These are phyloP conservation scores for Takashimella koratensis DNA, from an alignment of 1,284 basidiomycete species.

Conservation along the genomic window DNA sequence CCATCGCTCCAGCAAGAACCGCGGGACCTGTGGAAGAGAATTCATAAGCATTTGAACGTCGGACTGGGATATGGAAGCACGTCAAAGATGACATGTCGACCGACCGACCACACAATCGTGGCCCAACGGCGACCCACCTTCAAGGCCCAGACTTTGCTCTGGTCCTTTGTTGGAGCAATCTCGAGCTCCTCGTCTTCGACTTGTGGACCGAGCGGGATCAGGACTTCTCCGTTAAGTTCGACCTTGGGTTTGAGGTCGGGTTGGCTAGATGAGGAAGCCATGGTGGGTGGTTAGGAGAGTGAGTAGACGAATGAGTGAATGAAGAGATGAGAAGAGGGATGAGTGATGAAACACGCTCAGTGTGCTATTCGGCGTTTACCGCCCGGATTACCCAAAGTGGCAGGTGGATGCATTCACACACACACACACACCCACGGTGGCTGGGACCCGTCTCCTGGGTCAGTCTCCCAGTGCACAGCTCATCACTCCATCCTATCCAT, in stretches of 20 bases:
- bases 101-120: background rate
- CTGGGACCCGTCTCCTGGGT: too few species aligned
- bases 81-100: too few species aligned
- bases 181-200: slow-evolving; percentile 35
- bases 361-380: too few species aligned
- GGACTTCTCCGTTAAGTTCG: slow-evolving; percentile 12
- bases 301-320: background rate
- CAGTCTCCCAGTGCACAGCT: too few species aligned
- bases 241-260: slow-evolving; percentile 11
- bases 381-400: background rate
- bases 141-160: slow-evolving; percentile 40
- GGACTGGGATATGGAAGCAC: too few species aligned
- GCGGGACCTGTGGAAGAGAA: slow-evolving; percentile 50
- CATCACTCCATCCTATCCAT: background rate
- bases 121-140: slow-evolving; percentile 19
- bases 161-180: slow-evolving; percentile 17
- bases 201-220: slow-evolving; percentile 8
- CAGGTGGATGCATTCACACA: too few species aligned
- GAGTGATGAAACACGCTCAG: too few species aligned
- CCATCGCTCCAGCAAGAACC: slow-evolving; percentile 54
- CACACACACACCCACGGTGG: too few species aligned
- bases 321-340: too few species aligned
- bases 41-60: too few species aligned
- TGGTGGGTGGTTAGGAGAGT: background rate
- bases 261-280: background rate